phyloP scores from a whole-genome alignment of 805 yeast species.

The Cyberlindnera mississippiensis region DNA sequence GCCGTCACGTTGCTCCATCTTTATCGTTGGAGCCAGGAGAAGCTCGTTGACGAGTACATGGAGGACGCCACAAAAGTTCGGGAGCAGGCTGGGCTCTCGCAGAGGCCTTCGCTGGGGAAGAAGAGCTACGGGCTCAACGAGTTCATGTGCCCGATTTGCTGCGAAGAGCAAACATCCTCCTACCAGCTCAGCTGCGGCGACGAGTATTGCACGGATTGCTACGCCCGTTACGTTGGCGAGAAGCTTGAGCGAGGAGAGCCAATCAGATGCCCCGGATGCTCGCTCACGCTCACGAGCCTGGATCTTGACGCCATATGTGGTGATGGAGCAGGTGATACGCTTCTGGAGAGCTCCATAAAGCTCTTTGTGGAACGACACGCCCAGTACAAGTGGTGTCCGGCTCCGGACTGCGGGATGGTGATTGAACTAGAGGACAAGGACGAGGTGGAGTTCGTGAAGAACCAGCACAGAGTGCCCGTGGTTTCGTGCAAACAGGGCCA shows the following conservation, averaged over 20 bases:
- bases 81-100: constrained; percentile 31
- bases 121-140: constrained; percentile 17
- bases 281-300: constrained; percentile 33
- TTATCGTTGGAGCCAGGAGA: constrained; percentile 58
- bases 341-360: constrained; percentile 38
- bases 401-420: constrained; percentile 68
- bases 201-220: constrained; percentile 67
- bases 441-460: constrained; percentile 10
- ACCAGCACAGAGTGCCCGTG: constrained; percentile 45
- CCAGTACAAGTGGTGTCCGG: constrained; percentile 74
- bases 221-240: constrained; percentile 51
- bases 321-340: constrained; percentile 26
- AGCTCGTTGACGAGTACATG: constrained; percentile 51
- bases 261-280: constrained; percentile 64
- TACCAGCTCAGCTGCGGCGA: constrained; percentile 69
- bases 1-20: constrained; percentile 43
- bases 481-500: constrained; percentile 67
- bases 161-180: constrained; percentile 44
- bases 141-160: constrained; percentile 67
- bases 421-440: constrained; percentile 34
- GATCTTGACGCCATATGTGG: constrained; percentile 43
- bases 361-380: constrained; percentile 49
- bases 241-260: constrained; percentile 39
- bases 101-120: background rate
- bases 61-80: constrained; percentile 37